phyloP scores from a whole-genome alignment of 1,139 yeast genomes.

The Diutina siamensis region DNA sequence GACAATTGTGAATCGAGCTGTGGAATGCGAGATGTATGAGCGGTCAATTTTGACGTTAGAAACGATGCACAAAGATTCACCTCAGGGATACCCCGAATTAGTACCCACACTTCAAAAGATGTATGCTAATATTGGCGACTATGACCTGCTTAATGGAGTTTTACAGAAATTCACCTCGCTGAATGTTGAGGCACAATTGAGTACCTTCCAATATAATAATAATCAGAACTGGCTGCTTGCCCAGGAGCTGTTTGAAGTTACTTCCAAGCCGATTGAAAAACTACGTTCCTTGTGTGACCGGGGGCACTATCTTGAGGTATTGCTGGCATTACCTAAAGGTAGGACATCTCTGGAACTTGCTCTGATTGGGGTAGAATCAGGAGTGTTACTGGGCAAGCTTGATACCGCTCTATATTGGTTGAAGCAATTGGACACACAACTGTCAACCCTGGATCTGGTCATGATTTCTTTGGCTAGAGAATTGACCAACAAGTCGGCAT shows the following conservation, averaged over 20 bases:
- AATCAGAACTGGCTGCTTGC: constrained; percentile 80
- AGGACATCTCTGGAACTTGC: background rate
- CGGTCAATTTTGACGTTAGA: constrained; percentile 85
- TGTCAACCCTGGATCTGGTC: background rate
- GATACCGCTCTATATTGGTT: background rate
- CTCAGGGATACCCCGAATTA: constrained; percentile 18
- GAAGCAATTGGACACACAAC: background rate
- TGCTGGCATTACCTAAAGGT: constrained; percentile 9
- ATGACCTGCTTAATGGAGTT: constrained; percentile 84
- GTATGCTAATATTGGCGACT: constrained; percentile 80
- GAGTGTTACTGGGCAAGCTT: background rate
- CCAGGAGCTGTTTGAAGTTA: constrained; percentile 69
- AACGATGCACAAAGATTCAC: constrained; percentile 31
- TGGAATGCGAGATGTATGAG: constrained; percentile 79
- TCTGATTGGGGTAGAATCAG: background rate
- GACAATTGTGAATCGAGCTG: constrained; percentile 64
- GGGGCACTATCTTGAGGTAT: constrained; percentile 31
- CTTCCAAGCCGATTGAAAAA: constrained; percentile 26
- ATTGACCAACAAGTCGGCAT: background rate
- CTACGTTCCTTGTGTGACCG: constrained; percentile 20
- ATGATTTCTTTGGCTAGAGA: background rate
- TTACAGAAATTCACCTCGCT: constrained; percentile 62
- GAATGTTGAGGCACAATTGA: constrained; percentile 58
- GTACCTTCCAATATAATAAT: constrained; percentile 63
- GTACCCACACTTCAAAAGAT: constrained; percentile 55